Evolutionary conservation across 805 yeast species (phyloP).

Genomic region (Spencermartinsiella europaea): DNA sequence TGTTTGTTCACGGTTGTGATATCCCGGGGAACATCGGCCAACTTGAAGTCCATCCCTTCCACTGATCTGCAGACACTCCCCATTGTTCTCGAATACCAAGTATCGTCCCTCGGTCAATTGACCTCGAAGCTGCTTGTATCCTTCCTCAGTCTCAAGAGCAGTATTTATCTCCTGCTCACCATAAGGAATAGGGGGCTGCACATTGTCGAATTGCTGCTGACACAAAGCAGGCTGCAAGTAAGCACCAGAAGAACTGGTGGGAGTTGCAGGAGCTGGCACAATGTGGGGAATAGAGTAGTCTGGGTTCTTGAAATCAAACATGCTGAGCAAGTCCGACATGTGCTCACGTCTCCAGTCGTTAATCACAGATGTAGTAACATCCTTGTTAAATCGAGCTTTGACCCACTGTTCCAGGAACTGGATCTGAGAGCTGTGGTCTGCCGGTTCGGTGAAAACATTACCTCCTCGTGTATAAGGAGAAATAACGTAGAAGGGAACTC

Average conservation of each 20-base stretch:
- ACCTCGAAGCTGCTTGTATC: slow-evolving; percentile 23
- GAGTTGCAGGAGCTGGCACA: slow-evolving; percentile 14
- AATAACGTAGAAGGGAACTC: slow-evolving; percentile 22
- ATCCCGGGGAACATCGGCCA: neutral
- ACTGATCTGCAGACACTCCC: neutral
- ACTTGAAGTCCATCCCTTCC: neutral
- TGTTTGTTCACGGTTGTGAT: neutral
- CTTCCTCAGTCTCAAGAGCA: slow-evolving; percentile 20
- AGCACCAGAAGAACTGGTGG: slow-evolving; percentile 7
- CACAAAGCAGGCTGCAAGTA: slow-evolving; percentile 13
- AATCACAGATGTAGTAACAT: neutral
- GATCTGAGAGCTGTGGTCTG: slow-evolving; percentile 26
- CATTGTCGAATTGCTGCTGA: slow-evolving; percentile 8
- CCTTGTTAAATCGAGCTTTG: neutral
- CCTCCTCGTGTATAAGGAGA: slow-evolving; percentile 29
- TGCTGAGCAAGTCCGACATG: slow-evolving; percentile 21
- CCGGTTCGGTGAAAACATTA: slow-evolving; percentile 23
- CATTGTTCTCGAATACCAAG: slow-evolving; percentile 13
- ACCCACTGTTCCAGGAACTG: slow-evolving; percentile 12
- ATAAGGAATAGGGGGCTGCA: slow-evolving; percentile 22
- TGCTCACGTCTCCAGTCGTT: slow-evolving; percentile 23
- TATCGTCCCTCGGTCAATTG: slow-evolving; percentile 25
- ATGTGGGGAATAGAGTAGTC: slow-evolving; percentile 17
- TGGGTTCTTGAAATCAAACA: slow-evolving; percentile 23
- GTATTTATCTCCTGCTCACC: slow-evolving; percentile 19